Base-by-base conservation (phyloP, 805 yeast genomes). In the Candida pseudoglaebosa region DNA sequence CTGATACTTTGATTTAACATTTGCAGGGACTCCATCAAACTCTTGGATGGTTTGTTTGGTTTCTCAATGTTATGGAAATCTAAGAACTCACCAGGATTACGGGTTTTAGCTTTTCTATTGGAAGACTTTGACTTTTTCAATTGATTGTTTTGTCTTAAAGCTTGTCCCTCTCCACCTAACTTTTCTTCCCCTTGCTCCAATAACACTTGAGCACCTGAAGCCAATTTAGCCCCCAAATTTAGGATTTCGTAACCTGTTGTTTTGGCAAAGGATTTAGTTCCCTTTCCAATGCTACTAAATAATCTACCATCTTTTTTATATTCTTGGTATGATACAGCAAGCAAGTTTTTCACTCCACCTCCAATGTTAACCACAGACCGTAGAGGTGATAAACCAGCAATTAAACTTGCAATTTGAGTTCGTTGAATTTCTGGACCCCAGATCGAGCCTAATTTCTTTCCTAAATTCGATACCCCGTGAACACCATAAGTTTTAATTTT, bases 351-450 rank as follows among this genome's bases (percentile, higher is more conserved):
- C 36, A 90, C 72, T 0, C 95, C 95, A 2, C 84, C 71, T 0
- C 95, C 90, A 19, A 91, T 73, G 42, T 82, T 78, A 10, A 85
- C 82, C 18, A 89, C 64, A 0, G 96, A 80, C 45, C 82, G 70
- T 4, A 91, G 75, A 0, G 97, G 91, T 0, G 90, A 82, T 19
- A 93, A 63, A 0, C 98, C 99, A 0, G 89, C 78, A 12, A 93
- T 60, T 5, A 93, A 81, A 2, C 89, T 91, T 5, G 80, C 76
- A 9, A 93, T 59, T 60, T 91, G 98, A 22, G 81, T 82, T n/a
- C 76, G 71, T 31, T 80, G 79, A 42, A 91, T 85, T 56, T 89
- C 95, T 0, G 96, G 96, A 54, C 82, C 76, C 96, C 97, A 93
- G 5, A 76, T 66, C n/a, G 73, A 77, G 41, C 79, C 79, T 28